These are phyloP conservation scores for Phycomyces nitens DNA, from an alignment of 192 early-diverging fungal species.

Conservation along the genomic window DNA sequence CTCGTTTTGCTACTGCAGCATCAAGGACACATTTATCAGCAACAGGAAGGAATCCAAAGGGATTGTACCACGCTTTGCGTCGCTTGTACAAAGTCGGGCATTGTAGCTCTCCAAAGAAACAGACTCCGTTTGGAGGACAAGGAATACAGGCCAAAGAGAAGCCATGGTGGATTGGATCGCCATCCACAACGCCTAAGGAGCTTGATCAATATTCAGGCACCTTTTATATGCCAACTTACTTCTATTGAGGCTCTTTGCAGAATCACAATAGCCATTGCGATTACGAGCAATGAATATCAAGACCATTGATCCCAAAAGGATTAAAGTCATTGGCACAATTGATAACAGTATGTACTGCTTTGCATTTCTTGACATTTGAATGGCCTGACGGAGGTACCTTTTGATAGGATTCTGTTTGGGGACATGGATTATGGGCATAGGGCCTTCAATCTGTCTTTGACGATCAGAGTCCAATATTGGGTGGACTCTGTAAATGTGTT, in stretches of 20 bases:
- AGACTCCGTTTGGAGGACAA: constrained; percentile 10
- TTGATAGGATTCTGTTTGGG: no score
- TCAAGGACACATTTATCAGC: constrained; percentile 17
- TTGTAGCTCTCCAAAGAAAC: constrained; percentile 6
- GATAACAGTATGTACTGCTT: not conserved
- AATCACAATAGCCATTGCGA: constrained; percentile 10
- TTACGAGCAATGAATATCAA: not conserved
- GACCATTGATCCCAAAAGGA: not conserved
- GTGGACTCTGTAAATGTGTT: no score
- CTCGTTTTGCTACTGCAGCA: not conserved
- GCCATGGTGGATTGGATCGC: not conserved
- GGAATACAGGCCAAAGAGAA: constrained; percentile 8
- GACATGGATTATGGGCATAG: no score
- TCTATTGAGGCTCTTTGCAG: not conserved
- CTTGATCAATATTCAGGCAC: no score
- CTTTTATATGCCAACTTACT: no score
- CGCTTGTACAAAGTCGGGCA: constrained; percentile 10
- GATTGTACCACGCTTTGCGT: constrained; percentile 2
- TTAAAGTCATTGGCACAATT: not conserved
- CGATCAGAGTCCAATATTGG: no score
- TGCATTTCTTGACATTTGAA: no score
- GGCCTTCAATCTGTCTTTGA: no score
- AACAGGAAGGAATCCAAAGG: constrained; percentile 1
- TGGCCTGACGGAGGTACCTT: no score
- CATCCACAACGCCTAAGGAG: not conserved